Base-by-base conservation (phyloP, 176 grass and related monocot genomes). In the Aegilops umbellulata region DNA sequence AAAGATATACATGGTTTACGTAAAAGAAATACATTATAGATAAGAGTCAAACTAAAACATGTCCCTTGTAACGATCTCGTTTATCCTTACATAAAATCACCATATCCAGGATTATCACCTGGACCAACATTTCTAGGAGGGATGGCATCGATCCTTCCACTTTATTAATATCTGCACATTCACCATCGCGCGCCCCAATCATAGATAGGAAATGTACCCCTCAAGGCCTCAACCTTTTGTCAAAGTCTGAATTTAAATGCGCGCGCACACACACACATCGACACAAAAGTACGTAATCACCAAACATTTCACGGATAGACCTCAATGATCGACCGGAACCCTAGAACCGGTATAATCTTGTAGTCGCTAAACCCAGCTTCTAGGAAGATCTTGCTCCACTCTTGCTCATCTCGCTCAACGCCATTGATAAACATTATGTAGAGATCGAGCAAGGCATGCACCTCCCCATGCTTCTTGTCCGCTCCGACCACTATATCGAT, bases 281-380 rank as follows among this genome's bases (percentile, higher is more conserved):
- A 16, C 31, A 69, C 65, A 22, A 10, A 69, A 69, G 30, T 10
- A 74, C 23, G 3, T 74, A 74, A 4, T 39, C 67, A 12, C 20
- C 34, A 23, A 29, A 76, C 3, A 2, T 60, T 57, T 81, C 11
- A 89, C 20, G 79, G 80, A 10, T 92, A 89, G 8, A 92, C 36
- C 87, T 92, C 87, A 31, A 92, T 89, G 22, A 89, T 70, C 6
- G 87, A 84, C 2, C 84, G 68, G 3, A 89, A 24, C 0, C 87
- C 80, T 60, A 92, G 66, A 26, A 86, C 12, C 8, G 84, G 80
- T 20, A 65, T 76, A 7, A 92, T 92, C 57, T 87, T 92, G 65
- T 89, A 84, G 16, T 26, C 47, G 15, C 69, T 87, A 13, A 82
- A 89, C 6, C 91, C 91, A 31, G 91, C 87, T 60, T 87, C 58